Percentiles rank a stretch among this genome's conserved stretches.
Conservation (phyloP, 345 rosid species). For the Eucalyptus curtisii region DNA sequence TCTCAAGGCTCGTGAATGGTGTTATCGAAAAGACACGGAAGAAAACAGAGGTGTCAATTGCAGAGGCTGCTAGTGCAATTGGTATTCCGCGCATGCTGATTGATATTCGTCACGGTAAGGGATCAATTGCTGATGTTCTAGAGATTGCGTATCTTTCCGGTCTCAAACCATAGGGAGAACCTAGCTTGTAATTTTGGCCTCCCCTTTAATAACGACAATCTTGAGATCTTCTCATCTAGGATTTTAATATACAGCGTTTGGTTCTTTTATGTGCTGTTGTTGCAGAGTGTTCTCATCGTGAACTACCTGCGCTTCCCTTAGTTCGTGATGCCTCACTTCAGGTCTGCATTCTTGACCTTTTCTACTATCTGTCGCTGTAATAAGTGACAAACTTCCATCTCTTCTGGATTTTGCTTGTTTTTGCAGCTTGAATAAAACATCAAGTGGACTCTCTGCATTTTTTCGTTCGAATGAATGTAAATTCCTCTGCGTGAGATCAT, state of each 20-base stretch:
- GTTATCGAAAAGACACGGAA: conserved; percentile 79
- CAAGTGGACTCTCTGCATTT: background rate
- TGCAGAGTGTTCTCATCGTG: conserved; percentile 88
- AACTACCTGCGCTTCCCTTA: conserved; percentile 66
- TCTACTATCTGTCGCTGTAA: background rate
- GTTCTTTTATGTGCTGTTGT: background rate
- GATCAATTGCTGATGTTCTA: background rate
- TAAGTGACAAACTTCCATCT: background rate
- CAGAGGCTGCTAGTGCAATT: conserved; percentile 73
- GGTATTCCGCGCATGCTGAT: conserved; percentile 80
- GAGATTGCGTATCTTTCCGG: background rate
- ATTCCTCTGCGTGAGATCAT: background rate
- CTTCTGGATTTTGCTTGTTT: background rate
- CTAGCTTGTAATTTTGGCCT: background rate
- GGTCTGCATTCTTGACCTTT: conserved; percentile 15
- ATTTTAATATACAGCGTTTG: background rate
- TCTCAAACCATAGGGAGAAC: background rate
- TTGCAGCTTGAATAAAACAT: background rate
- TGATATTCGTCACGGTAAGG: conserved; percentile 90
- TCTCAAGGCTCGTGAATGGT: conserved; percentile 82
- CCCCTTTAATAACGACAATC: background rate
- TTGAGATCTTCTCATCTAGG: background rate
- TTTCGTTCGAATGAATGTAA: background rate
- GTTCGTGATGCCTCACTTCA: conserved; percentile 62
- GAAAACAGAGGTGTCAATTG: conserved; percentile 58